Evolutionary conservation across 495 filamentous ascomycete genomes (phyloP).

Genomic region (Aspergillus asperescens): DNA sequence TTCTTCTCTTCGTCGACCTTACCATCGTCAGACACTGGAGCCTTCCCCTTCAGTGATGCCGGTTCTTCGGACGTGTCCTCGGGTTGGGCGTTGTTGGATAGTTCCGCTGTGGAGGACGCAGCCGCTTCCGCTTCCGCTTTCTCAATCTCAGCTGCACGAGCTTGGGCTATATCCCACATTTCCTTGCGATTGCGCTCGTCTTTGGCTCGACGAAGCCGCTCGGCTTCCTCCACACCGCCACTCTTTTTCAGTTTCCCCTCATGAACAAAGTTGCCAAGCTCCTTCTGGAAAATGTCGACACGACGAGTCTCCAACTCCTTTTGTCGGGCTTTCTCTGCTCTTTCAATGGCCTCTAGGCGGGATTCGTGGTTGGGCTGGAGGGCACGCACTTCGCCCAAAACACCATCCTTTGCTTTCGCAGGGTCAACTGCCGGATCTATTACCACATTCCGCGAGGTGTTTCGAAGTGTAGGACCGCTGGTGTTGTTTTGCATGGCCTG

Average conservation of each 20-base stretch:
- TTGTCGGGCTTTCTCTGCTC: slow-evolving; percentile 82
- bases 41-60: slow-evolving; percentile 7
- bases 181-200: slow-evolving; percentile 84
- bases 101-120: slow-evolving; percentile 22
- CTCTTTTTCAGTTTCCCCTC: slow-evolving; percentile 93
- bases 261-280: slow-evolving; percentile 80
- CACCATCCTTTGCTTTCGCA: slow-evolving; percentile 75
- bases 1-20: slow-evolving; percentile 4
- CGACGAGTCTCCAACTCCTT: slow-evolving; percentile 76
- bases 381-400: slow-evolving; percentile 89
- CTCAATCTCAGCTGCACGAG: slow-evolving; percentile 43
- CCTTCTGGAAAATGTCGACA: slow-evolving; percentile 79
- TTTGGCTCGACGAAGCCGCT: slow-evolving; percentile 74
- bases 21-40: slow-evolving; percentile 6
- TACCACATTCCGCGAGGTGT: slow-evolving; percentile 55
- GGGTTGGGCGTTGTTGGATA: slow-evolving; percentile 18
- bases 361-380: slow-evolving; percentile 93
- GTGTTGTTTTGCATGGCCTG: slow-evolving; percentile 68
- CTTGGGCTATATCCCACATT: slow-evolving; percentile 68
- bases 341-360: slow-evolving; percentile 89
- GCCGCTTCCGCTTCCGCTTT: slow-evolving; percentile 21
- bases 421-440: slow-evolving; percentile 66
- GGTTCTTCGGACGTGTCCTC: slow-evolving; percentile 8
- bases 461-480: slow-evolving; percentile 40
- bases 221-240: slow-evolving; percentile 89